Base-by-base conservation (phyloP, 164 flowering plant species). In the Magnolia kwangsiensis region DNA sequence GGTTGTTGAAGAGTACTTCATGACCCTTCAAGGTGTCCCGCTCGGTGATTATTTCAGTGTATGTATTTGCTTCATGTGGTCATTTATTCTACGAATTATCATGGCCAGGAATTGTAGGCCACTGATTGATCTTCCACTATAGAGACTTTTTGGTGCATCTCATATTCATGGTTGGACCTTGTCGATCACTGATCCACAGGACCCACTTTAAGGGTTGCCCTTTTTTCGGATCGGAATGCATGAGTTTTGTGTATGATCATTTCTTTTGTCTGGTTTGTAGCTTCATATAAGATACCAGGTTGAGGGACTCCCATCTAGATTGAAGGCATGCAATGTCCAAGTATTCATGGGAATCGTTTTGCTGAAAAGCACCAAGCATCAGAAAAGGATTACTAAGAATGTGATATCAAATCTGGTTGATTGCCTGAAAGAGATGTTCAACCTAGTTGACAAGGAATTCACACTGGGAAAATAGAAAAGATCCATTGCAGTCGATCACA, bases 21-120 rank as follows among this genome's bases (percentile, higher is more conserved):
- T 90, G 94, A 89, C 91, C 24, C 92, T 96, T 68, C 92, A 92
- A 76, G 95, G 93, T 51, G 84, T 93, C 76, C 99, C 98, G 45
- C 88, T 92, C 24, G 94, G 95, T 13, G 98, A 96, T 80, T 86
- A 86, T 79, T 96, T 91, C 81, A 93, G 84, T 76, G 99, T 95
- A 91, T 24, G 89, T 10, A 74, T 31, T 45, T 21, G 20, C 29
- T 67, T 73, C 23, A 58, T 13, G 49, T 29, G n/a, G 20, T 24
- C 51, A 29, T 37, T 49, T 69, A 4, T 69, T 29, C 23, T 8
- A n/a, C 27, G 37, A 8, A 49, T 70, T 31, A 27, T 70, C 7
- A n/a, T 49, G 3, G 8, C 45, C 31, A 14, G 2, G 24, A 27
- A 68, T 31, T 31, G 37, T 31, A 31, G 37, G 37, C 37, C 2